These are phyloP conservation scores for Lipomyces anomalus DNA, from an alignment of 805 yeast species.

Conservation along the genomic window DNA sequence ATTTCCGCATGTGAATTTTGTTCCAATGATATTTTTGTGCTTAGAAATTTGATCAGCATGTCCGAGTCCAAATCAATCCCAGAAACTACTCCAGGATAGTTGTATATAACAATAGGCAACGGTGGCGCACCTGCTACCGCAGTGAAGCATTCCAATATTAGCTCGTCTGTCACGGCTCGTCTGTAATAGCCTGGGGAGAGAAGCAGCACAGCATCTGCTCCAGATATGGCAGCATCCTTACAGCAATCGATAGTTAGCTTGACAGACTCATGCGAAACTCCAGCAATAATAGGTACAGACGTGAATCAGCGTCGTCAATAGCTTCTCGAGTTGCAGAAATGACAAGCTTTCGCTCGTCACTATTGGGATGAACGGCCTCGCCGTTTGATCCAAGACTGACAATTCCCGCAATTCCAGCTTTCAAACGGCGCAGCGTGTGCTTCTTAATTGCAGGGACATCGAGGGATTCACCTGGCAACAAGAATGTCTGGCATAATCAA, in stretches of 20 bases:
- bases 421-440: slow-evolving; percentile 42
- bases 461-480: too few relatives aligned
- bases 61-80: slow-evolving; percentile 38
- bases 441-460: slow-evolving; percentile 43
- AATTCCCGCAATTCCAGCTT: slow-evolving; percentile 45
- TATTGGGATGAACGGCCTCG: slow-evolving; percentile 47
- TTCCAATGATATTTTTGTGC: slow-evolving; percentile 46
- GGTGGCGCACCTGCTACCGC: slow-evolving; percentile 41
- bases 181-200: slow-evolving; percentile 48
- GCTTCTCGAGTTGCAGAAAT: slow-evolving; percentile 30
- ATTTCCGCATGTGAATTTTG: slow-evolving; percentile 40
- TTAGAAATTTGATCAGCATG: slow-evolving; percentile 35
- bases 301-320: slow-evolving; percentile 35
- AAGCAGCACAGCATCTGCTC: slow-evolving; percentile 32
- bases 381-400: slow-evolving; percentile 53
- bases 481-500: too few relatives aligned
- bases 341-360: slow-evolving; percentile 38
- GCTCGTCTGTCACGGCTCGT: slow-evolving; percentile 40
- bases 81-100: slow-evolving; percentile 46
- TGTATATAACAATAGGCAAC: slow-evolving; percentile 44
- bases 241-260: slow-evolving; percentile 39
- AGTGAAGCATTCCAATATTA: slow-evolving; percentile 42
- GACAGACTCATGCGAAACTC: slow-evolving; percentile 45
- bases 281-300: slow-evolving; percentile 43
- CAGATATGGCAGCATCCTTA: slow-evolving; percentile 29